phyloP scores from a whole-genome alignment of 1,284 basidiomycete species.

The Bjerkandera adusta region DNA sequence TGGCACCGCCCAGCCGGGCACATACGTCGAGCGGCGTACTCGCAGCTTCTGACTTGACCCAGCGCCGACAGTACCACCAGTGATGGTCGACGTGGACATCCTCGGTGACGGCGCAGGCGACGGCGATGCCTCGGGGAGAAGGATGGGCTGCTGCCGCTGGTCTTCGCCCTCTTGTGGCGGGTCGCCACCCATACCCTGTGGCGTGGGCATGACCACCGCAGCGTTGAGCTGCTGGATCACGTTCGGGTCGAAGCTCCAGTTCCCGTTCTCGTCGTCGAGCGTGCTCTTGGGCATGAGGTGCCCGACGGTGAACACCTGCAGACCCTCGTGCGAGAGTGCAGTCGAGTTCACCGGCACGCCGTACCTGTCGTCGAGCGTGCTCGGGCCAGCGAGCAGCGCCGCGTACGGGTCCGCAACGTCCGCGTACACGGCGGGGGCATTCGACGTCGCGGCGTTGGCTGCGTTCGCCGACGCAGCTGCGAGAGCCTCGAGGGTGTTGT shows the following conservation, averaged over 20 bases:
- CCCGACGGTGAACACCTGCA: conserved; percentile 82
- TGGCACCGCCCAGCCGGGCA: conserved; percentile 87
- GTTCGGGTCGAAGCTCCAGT: conserved; percentile 52
- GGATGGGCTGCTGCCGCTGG: conserved; percentile 24
- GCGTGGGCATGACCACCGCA: conserved; percentile 31
- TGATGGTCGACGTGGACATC: conserved; percentile 21
- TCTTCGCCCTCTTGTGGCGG: conserved; percentile 28
- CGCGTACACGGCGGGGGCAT: conserved; percentile 8
- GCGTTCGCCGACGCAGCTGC: conserved; percentile 12
- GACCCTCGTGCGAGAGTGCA: conserved; percentile 51
- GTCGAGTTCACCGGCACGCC: conserved; percentile 22
- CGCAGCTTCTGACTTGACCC: conserved; percentile 60
- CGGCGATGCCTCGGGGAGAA: conserved; percentile 18
- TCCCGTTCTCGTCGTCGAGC: conserved; percentile 52
- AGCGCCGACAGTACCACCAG: too few relatives aligned
- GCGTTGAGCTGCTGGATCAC: conserved; percentile 13
- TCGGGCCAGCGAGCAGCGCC: conserved; percentile 12
- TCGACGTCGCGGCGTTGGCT: conserved; percentile 11
- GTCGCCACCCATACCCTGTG: conserved; percentile 31
- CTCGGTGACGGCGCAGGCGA: conserved; percentile 1
- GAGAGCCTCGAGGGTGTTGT: conserved; percentile 14
- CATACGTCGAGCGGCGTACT: conserved; percentile 74
- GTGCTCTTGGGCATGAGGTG: conserved; percentile 65
- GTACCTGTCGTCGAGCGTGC: conserved; percentile 18
- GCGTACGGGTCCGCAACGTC: conserved; percentile 17